Evolutionary conservation across 2,329 filamentous ascomycete genomes (phyloP).

Genomic region (Pseudogymnoascus sp.): DNA sequence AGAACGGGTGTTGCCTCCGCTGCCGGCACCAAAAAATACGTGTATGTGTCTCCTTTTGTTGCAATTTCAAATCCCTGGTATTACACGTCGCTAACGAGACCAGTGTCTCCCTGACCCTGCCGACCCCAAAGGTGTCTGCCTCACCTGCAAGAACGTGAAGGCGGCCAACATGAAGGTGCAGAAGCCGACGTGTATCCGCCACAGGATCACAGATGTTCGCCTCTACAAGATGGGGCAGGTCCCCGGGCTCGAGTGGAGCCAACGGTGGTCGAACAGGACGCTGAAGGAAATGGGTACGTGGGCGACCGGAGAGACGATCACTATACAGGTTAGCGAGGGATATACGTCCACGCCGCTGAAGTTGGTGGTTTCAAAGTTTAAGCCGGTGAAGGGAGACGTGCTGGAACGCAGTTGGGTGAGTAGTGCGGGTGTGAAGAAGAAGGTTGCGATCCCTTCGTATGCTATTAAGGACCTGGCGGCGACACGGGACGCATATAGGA

Average conservation of each 20-base stretch:
- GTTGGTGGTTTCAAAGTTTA: slow-evolving; percentile 46
- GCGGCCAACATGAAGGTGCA: slow-evolving; percentile 43
- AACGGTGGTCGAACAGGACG: slow-evolving; percentile 49
- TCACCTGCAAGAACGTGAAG: slow-evolving; percentile 38
- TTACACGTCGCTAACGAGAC: not conserved
- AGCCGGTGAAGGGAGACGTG: slow-evolving; percentile 47
- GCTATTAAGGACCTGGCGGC: slow-evolving; percentile 49
- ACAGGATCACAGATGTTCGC: slow-evolving; percentile 51
- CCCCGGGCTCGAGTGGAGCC: slow-evolving; percentile 51
- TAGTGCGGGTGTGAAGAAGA: slow-evolving; percentile 35
- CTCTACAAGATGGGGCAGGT: slow-evolving; percentile 53
- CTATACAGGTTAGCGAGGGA: slow-evolving; percentile 45
- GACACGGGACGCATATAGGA: slow-evolving; percentile 40
- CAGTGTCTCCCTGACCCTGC: slow-evolving; percentile 46
- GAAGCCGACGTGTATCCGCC: slow-evolving; percentile 50
- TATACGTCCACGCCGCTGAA: slow-evolving; percentile 42
- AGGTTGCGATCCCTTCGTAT: slow-evolving; percentile 43
- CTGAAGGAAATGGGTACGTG: slow-evolving; percentile 48
- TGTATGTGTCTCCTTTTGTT: slow-evolving; percentile 34
- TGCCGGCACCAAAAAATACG: slow-evolving; percentile 56
- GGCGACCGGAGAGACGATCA: slow-evolving; percentile 43
- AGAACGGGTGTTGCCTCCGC: slow-evolving; percentile 51
- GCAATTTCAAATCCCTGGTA: not conserved
- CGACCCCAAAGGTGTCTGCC: slow-evolving; percentile 41
- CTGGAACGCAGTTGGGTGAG: slow-evolving; percentile 46